Evolutionary conservation across 495 filamentous ascomycete species (phyloP).

Genomic region (Terfezia claveryi): DNA sequence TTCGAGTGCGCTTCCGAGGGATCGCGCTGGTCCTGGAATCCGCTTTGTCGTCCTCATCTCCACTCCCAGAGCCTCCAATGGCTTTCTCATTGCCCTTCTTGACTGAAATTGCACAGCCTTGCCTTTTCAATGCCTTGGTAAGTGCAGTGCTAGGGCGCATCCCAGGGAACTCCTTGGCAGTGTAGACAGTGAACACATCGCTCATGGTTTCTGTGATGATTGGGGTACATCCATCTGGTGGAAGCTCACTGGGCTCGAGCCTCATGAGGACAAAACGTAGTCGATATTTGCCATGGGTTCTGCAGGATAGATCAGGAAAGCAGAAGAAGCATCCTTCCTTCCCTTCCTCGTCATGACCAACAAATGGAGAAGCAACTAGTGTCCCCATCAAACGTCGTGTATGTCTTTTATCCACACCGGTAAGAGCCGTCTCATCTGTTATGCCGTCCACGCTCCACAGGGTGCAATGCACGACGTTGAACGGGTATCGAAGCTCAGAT

Average conservation of each 20-base stretch:
- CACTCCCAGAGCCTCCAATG: not conserved
- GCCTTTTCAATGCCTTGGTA: slow-evolving; percentile 46
- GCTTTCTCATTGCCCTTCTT: slow-evolving; percentile 59
- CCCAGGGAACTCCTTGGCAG: slow-evolving; percentile 91
- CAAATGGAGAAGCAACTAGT: slow-evolving; percentile 50
- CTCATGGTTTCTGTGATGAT: slow-evolving; percentile 33
- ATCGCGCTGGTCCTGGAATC: not conserved
- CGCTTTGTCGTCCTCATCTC: not conserved
- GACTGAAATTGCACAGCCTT: slow-evolving; percentile 56
- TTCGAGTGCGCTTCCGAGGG: not conserved
- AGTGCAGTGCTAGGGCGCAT: slow-evolving; percentile 57
- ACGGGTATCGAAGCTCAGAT: slow-evolving; percentile 44
- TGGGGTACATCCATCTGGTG: slow-evolving; percentile 17
- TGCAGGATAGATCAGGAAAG: slow-evolving; percentile 82
- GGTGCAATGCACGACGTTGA: slow-evolving; percentile 68
- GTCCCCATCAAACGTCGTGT: slow-evolving; percentile 59
- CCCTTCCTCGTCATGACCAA: slow-evolving; percentile 41
- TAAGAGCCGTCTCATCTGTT: slow-evolving; percentile 33
- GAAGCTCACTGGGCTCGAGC: slow-evolving; percentile 30
- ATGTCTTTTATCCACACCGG: slow-evolving; percentile 29
- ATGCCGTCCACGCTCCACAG: slow-evolving; percentile 40
- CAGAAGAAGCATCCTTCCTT: slow-evolving; percentile 73
- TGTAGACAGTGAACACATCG: slow-evolving; percentile 67
- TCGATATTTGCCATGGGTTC: slow-evolving; percentile 62
- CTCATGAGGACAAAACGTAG: slow-evolving; percentile 77